A percentile compares a stretch with the other conserved stretches of the same genome.
phyloP scores from a whole-genome alignment of 495 filamentous ascomycete genomes.

The Penicillium crystallinum region DNA sequence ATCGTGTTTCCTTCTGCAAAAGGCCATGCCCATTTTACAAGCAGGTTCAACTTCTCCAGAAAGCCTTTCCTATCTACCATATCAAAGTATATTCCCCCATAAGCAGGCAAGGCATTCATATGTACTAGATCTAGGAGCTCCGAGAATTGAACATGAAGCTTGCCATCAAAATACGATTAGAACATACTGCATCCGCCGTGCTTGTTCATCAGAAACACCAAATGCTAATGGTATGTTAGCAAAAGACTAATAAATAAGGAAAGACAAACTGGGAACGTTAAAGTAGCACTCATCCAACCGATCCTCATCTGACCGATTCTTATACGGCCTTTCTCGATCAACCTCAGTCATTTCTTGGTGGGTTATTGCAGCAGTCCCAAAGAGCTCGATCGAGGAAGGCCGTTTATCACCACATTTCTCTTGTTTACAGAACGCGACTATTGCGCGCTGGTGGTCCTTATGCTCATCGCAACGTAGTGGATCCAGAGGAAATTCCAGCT shows the following conservation, averaged over 20 bases:
- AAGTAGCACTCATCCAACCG: constrained; percentile 2
- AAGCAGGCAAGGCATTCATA: background rate
- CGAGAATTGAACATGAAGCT: constrained; percentile 2
- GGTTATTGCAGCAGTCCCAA: background rate
- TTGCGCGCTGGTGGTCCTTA: background rate
- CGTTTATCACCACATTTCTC: constrained; percentile 2
- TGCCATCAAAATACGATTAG: constrained; percentile 1
- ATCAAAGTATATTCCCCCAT: background rate
- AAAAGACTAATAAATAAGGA: background rate
- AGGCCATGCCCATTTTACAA: constrained; percentile 1
- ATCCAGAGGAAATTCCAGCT: background rate
- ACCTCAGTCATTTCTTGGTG: background rate
- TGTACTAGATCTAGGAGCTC: constrained; percentile 2
- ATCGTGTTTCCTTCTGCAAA: background rate
- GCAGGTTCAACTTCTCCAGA: constrained; percentile 1
- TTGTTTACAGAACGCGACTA: background rate
- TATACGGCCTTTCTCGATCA: background rate
- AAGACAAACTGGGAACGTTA: constrained; percentile 3
- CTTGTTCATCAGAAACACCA: background rate
- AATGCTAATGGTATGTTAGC: background rate
- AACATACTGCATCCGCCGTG: constrained; percentile 1
- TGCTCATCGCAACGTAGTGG: background rate
- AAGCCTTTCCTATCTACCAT: constrained; percentile 1
- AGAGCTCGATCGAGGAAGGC: constrained; percentile 4
- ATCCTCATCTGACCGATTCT: background rate